Evolutionary conservation across 306 rosid genomes (phyloP), one percentile per base, ranked within the genome.

Genomic region (Glycyrrhiza uralensis): DNA sequence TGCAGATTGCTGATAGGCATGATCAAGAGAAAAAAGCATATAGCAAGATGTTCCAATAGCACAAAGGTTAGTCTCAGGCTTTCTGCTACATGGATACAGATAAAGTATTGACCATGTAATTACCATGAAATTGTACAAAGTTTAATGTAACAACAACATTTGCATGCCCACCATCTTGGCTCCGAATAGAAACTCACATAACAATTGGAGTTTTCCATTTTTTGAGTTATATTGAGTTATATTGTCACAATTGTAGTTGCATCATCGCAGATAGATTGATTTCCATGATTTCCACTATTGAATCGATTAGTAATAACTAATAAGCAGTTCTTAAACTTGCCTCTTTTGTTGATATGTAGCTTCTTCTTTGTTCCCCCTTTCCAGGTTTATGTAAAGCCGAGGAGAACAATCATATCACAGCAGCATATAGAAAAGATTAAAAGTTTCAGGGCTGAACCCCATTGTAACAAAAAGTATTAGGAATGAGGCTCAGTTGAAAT

Each of bases 21-120:
- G 88, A 93, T 78, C 81, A 19, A 79, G 96, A 90, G 88, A 88
- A 81, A 54, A 85, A 85, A 67, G 97, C 93, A 32, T 93, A 76
- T 51, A 56, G 92, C 87, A 93, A 84, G 72, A 93, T 93, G 98
- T 93, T 93, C 80, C 90, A 63, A 74, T 85, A 84, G 69, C 82
- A 80, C 55, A 58, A 35, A 28, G 92, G 92, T 84, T 79, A 9
- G 79, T 71, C 49, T 22, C 30, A 17, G 13, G 38, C 19, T 32
- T 22, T 49, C 47, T 18, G 33, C 13, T 47, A 47, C 24, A 46
- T 33, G 7, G 7, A 24, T 65, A 30, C 15, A 22, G 29, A 70
- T 70, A 1, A 18, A 63, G 5, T 24, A 56, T 20, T 18, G 44
- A 56, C 8, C 29, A 49, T 29, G 19, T 4, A 52, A 32, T 63